Evolutionary conservation across 768 basidiomycete species (phyloP).

Genomic region (Boletus edulis): DNA sequence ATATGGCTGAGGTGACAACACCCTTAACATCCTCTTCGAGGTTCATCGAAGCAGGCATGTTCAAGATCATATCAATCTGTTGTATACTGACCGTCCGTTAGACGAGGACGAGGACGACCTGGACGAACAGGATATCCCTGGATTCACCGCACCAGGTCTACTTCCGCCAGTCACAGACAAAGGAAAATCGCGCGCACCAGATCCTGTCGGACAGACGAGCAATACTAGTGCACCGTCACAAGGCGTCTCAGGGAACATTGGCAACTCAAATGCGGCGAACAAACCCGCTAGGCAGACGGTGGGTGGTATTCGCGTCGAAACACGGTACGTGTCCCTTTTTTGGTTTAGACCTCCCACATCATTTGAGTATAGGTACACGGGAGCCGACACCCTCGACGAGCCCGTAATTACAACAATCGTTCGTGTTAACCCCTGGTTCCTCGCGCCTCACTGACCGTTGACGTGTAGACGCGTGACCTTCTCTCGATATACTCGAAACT

Average conservation of each 20-base stretch:
- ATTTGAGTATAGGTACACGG: conserved; percentile 54
- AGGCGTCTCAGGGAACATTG: conserved; percentile 69
- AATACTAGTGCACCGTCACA: conserved; percentile 34
- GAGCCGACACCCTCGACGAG: conserved; percentile 88
- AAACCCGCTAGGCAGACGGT: conserved; percentile 59
- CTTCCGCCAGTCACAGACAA: conserved; percentile 52
- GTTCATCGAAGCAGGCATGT: conserved; percentile 76
- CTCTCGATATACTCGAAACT: conserved; percentile 90
- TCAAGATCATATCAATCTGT: neutral
- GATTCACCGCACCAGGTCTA: conserved; percentile 66
- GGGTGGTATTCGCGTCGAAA: conserved; percentile 88
- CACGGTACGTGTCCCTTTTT: conserved; percentile 52
- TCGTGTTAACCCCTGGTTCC: conserved; percentile 29
- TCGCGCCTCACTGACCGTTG: conserved; percentile 6
- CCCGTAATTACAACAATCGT: conserved; percentile 89
- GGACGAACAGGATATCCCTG: conserved; percentile 78
- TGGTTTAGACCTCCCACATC: neutral
- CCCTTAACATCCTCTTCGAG: conserved; percentile 64
- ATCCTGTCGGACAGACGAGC: conserved; percentile 46
- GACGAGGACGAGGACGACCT: conserved; percentile 79
- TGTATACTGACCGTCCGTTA: conserved; percentile 10
- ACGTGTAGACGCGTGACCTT: conserved; percentile 75
- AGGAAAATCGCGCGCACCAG: conserved; percentile 66
- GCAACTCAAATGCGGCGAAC: conserved; percentile 43
- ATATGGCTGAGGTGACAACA: conserved; percentile 35